A percentile compares a stretch with the other conserved stretches of the same genome.
Conservation (phyloP, 805 yeast species). For the Nakazawaea ishiwadae region DNA sequence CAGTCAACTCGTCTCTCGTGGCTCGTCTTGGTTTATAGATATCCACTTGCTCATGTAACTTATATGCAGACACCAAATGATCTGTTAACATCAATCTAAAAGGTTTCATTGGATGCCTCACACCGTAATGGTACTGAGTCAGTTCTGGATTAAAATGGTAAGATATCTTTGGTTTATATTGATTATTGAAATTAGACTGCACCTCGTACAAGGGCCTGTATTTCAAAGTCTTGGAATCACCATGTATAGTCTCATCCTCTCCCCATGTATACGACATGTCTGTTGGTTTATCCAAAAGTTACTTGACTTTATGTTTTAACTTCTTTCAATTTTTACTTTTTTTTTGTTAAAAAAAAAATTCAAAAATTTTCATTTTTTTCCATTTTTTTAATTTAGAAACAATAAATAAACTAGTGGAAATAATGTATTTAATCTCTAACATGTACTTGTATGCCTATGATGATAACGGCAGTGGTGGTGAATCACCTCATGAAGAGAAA, state of each 20-base stretch:
- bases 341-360: too few relatives aligned
- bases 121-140: slow-evolving; percentile 82
- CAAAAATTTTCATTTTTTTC: neutral
- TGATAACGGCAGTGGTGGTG: too few relatives aligned
- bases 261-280: slow-evolving; percentile 18
- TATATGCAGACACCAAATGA: slow-evolving; percentile 81
- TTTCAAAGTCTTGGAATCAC: slow-evolving; percentile 14
- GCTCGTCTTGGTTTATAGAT: slow-evolving; percentile 81
- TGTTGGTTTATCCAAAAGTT: neutral
- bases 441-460: too few relatives aligned
- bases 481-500: too few relatives aligned
- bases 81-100: slow-evolving; percentile 91
- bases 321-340: slow-evolving; percentile 20
- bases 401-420: too few relatives aligned
- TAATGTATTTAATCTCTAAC: too few relatives aligned
- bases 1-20: slow-evolving; percentile 68
- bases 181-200: slow-evolving; percentile 30
- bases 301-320: slow-evolving; percentile 12
- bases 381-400: too few relatives aligned
- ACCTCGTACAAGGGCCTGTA: slow-evolving; percentile 44
- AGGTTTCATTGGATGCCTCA: slow-evolving; percentile 98
- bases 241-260: slow-evolving; percentile 20
- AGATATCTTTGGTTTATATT: slow-evolving; percentile 60
- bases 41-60: slow-evolving; percentile 86
- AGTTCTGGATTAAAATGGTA: slow-evolving; percentile 86